phyloP scores from a whole-genome alignment of 306 rosid species.

The Lathyrus oleraceus region DNA sequence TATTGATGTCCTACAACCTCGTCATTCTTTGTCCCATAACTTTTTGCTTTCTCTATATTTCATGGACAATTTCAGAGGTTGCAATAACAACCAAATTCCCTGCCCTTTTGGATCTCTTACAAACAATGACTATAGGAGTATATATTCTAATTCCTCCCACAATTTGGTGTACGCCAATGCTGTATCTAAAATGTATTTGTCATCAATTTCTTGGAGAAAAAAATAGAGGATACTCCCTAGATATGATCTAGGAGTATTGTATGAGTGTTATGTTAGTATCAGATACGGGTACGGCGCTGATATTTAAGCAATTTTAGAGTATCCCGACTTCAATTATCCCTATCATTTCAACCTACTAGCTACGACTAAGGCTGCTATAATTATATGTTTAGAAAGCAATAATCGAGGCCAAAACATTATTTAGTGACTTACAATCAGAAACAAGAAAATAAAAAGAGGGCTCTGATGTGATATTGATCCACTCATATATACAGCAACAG shows the following conservation, averaged over 20 bases:
- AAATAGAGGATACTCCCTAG: neutral
- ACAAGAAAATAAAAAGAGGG: constrained; percentile 75
- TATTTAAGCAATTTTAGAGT: neutral
- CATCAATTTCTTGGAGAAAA: neutral
- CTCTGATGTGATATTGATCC: constrained; percentile 71
- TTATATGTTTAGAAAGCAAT: constrained; percentile 13
- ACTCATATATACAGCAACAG: constrained; percentile 83
- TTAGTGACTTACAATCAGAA: constrained; percentile 74
- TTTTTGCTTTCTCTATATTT: neutral
- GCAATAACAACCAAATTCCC: neutral
- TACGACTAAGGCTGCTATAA: constrained; percentile 2
- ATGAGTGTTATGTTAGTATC: neutral
- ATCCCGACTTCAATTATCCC: neutral
- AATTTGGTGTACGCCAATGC: neutral
- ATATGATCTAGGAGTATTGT: neutral
- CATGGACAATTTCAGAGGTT: neutral
- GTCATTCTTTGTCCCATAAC: neutral
- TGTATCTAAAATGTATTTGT: constrained; percentile 7
- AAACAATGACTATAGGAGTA: neutral
- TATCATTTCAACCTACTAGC: neutral
- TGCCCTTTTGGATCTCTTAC: neutral
- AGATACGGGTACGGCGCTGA: neutral
- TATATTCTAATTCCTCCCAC: neutral
- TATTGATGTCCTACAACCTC: neutral
- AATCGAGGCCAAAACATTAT: constrained; percentile 20